Evolutionary conservation across 2,329 filamentous ascomycete species (phyloP).

Genomic region (Cladobotryum mycophilum): DNA sequence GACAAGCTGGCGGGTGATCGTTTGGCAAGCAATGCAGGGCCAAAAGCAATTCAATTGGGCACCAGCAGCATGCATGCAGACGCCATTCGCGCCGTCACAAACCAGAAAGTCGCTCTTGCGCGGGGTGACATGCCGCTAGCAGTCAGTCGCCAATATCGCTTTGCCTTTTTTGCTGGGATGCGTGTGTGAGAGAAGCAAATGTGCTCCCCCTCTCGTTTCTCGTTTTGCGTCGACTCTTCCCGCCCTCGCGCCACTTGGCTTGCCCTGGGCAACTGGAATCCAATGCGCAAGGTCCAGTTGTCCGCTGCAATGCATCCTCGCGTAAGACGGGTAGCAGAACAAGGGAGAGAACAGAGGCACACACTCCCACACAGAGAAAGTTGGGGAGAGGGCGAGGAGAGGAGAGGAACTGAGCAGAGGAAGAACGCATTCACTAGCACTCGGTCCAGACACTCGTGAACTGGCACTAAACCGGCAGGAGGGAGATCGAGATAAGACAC

Average conservation of each 20-base stretch:
- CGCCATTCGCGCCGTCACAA: constrained; percentile 4
- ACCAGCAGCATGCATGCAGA: not conserved
- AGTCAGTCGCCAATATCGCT: constrained; percentile 1
- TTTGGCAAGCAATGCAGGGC: constrained; percentile 3
- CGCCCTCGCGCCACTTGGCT: constrained; percentile 8
- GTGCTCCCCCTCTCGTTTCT: no score
- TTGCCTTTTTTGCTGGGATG: constrained; percentile 4
- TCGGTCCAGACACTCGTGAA: not conserved
- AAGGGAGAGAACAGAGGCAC: no score
- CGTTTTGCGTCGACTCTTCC: not conserved
- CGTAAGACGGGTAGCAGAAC: no score
- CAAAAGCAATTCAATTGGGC: constrained; percentile 10
- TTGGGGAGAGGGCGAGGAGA: no score
- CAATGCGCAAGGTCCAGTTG: no score
- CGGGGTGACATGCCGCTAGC: not conserved
- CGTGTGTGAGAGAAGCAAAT: constrained; percentile 6
- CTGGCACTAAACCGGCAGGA: not conserved
- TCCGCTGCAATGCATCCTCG: no score
- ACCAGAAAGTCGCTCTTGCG: constrained; percentile 1
- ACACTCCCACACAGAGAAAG: no score
- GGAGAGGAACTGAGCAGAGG: not conserved
- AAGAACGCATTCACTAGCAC: not conserved
- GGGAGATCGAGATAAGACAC: not conserved
- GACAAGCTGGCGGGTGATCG: not conserved
- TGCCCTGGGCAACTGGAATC: not conserved